Percentiles rank a stretch among this genome's conserved stretches.
phyloP scores from a whole-genome alignment of 179 eudicot genomes.

The Actinidia chinensis region DNA sequence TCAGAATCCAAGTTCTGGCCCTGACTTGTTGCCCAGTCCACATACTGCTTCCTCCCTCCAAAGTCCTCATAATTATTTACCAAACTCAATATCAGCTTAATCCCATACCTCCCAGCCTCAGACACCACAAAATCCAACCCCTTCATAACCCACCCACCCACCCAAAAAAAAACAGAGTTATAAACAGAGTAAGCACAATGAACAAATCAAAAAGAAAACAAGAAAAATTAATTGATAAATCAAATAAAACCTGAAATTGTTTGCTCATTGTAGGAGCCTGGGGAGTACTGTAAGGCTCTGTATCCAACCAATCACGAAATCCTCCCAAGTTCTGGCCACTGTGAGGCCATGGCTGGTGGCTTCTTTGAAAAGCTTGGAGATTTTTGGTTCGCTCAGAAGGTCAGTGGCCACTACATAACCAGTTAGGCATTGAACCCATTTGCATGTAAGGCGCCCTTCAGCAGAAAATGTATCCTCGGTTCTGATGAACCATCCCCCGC shows the following conservation, averaged over 20 bases:
- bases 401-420: slow-evolving; percentile 30
- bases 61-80: slow-evolving; percentile 7
- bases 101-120: slow-evolving; percentile 13
- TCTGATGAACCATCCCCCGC: slow-evolving; percentile 10
- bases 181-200: too few relatives aligned
- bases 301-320: slow-evolving; percentile 31
- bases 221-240: neutral
- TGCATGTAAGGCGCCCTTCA: slow-evolving; percentile 19
- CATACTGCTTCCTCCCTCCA: slow-evolving; percentile 23
- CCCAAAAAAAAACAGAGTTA: too few relatives aligned
- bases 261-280: slow-evolving; percentile 30
- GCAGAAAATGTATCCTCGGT: slow-evolving; percentile 13
- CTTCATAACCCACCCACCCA: too few relatives aligned
- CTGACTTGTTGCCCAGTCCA: slow-evolving; percentile 17
- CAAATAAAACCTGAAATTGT: slow-evolving; percentile 20
- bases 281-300: slow-evolving; percentile 29
- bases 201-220: too few relatives aligned
- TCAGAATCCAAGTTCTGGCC: slow-evolving; percentile 14
- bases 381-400: slow-evolving; percentile 19
- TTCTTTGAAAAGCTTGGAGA: slow-evolving; percentile 11
- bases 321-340: slow-evolving; percentile 32
- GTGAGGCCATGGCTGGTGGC: slow-evolving; percentile 19
- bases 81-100: slow-evolving; percentile 8
- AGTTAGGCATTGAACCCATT: slow-evolving; percentile 39
- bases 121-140: slow-evolving; percentile 16